Evolutionary conservation across 2,329 filamentous ascomycete genomes (phyloP), one percentile per base, ranked within the genome.

Genomic region (Colletotrichum zoysiae): DNA sequence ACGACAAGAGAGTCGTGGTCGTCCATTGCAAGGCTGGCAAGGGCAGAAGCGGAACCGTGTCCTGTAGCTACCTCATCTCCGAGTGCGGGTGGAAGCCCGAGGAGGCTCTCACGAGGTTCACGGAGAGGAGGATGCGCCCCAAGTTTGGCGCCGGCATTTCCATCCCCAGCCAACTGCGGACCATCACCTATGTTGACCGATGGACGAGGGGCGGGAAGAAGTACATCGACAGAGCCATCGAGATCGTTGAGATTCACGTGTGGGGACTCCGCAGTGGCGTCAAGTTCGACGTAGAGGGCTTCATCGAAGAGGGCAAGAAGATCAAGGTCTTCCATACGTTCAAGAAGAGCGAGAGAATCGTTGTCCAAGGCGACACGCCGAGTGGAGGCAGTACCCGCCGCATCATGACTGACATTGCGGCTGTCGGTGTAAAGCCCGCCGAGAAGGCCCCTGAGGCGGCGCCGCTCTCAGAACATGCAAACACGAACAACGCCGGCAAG

Each of bases 11-110:
- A 44, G 94, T 98, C 0, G 92, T 92, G 0, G 95, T 98, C 8
- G 94, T 98, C 9, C 96, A 99, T 81, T 98, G 96, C 85, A 98
- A 98, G 80, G 96, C 96, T 1, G 96, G 96, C 3, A 99, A 99
- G 82, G 96, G 96, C 1, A 88, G 96, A 62, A 97, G 94, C 75
- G 96, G 96, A 5, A 97, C 94, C 0, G 90, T 94, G 76, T 91
- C 92, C 40, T 97, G 94, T 81, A 93, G 92, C 76, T 98, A 97
- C 79, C 85, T 99, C 70, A 96, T 99, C 76, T 91, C 93, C 9
- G 93, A 98, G 79, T 93, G 96, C 78, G 88, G 87, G 0, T 90
- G 88, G 88, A 84, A 81, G 30, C 79, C 84, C 0, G 83, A 87
- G 71, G 82, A 88, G 64, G 88, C 88, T 1, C 82, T 90, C 9